Base-by-base conservation (phyloP, 163 green algal species). In the Chlorella variabilis region DNA sequence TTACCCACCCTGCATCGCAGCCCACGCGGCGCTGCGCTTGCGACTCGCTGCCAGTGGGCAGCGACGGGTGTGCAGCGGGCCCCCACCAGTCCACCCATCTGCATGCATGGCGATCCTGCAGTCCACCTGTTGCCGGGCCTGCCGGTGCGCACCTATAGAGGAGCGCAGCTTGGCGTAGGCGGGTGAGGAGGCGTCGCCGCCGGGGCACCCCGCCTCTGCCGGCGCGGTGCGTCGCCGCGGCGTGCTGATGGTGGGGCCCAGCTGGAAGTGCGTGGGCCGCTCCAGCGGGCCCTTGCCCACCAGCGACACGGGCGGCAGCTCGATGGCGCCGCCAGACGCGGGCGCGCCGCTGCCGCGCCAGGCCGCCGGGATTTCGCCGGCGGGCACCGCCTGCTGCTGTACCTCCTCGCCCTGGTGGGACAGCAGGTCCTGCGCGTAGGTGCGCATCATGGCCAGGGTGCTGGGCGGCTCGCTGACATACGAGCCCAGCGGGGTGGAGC, bases 401-500 rank as follows among this genome's bases (percentile, higher is more conserved):
- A 45, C 42, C 49, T 48, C 20, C 13, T 76, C n/a, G 13, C 17
- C 49, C 33, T 78, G 49, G 33, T 39, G 31, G 34, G 25, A 5
- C 33, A 78, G 21, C 54, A 79, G 71, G 42, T 78, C 71, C 34
- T 70, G 29, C 11, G 79, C 79, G 18, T 79, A 70, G 2, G 31
- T 34, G 5, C 56, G 58, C 68, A 84, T 59, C 4, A 62, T 27
- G n/a, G 75, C 29, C 49, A 84, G 69, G 1, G 79, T 48, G 48
- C 9, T 61, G 34, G 79, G 79, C 7, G 79, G 79, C 69, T 84
- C 79, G 27, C 66, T 79, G 23, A 84, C 79, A 18, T 84, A 84
- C 11, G 79, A 84, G 15, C 17, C 21, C 69, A 84, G 62, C 20
- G 29, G 38, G 38, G 2, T 39, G 17, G 36, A 48, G 48, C 48